Evolutionary conservation across 1,284 basidiomycete genomes (phyloP).

Genomic region (Cryptococcus sp.): DNA sequence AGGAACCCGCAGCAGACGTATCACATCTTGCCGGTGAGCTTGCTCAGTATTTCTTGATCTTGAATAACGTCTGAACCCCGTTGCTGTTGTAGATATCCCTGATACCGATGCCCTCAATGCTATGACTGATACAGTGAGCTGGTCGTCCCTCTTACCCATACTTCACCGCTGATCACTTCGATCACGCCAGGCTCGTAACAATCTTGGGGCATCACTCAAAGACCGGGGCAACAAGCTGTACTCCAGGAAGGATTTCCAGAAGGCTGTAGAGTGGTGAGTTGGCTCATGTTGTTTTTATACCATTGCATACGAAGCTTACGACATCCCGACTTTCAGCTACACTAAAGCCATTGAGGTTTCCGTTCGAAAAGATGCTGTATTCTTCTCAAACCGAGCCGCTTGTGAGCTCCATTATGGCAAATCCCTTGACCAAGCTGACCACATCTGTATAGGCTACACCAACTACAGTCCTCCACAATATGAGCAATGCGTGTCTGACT

Average conservation of each 20-base stretch:
- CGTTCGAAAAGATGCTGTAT: slow-evolving; percentile 86
- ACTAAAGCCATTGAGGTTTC: slow-evolving; percentile 86
- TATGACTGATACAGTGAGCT: slow-evolving; percentile 35
- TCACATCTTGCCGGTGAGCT: slow-evolving; percentile 32
- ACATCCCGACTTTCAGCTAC: slow-evolving; percentile 58
- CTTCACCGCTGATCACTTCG: neutral
- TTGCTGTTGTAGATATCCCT: slow-evolving; percentile 32
- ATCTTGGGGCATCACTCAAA: slow-evolving; percentile 79
- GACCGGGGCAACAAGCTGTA: slow-evolving; percentile 88
- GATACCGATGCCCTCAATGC: slow-evolving; percentile 33
- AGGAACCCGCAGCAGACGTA: slow-evolving; percentile 33
- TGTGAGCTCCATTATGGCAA: slow-evolving; percentile 59
- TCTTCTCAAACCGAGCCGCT: slow-evolving; percentile 96
- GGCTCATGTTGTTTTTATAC: neutral
- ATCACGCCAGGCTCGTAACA: slow-evolving; percentile 65
- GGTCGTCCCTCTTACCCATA: neutral
- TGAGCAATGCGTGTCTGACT: slow-evolving; percentile 86
- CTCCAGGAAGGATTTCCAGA: slow-evolving; percentile 70
- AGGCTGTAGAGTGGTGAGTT: slow-evolving; percentile 66
- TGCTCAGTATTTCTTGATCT: neutral
- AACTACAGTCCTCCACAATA: slow-evolving; percentile 83
- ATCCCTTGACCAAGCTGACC: slow-evolving; percentile 15
- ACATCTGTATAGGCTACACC: slow-evolving; percentile 69
- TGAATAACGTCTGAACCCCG: neutral
- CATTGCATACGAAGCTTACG: neutral